Conservation (phyloP, 2,329 filamentous ascomycete genomes). For the Fusarium siculi region DNA sequence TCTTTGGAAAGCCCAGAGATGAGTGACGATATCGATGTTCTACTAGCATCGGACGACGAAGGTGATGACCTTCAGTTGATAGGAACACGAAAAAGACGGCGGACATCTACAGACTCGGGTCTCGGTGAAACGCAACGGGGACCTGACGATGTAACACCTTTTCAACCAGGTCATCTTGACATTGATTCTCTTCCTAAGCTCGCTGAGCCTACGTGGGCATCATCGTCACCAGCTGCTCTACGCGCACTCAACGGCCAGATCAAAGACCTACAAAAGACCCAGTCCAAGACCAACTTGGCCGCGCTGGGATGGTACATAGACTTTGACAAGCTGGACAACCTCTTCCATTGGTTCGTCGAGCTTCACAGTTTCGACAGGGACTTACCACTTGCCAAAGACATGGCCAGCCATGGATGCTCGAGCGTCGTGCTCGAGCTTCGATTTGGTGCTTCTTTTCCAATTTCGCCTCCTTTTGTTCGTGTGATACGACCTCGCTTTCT, state of each 20-base stretch:
- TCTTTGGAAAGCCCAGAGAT: not conserved
- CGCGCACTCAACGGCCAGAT: conserved; percentile 61
- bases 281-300: conserved; percentile 68
- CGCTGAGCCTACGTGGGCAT: conserved; percentile 47
- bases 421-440: conserved; percentile 85
- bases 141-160: conserved; percentile 53
- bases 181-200: conserved; percentile 71
- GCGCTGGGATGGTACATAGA: conserved; percentile 89
- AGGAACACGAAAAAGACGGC: conserved; percentile 34
- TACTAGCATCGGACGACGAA: conserved; percentile 40
- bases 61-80: not conserved
- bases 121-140: conserved; percentile 21
- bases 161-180: conserved; percentile 74
- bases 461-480: conserved; percentile 84
- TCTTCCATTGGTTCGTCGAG: conserved; percentile 93
- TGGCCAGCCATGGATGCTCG: conserved; percentile 68
- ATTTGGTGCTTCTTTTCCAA: conserved; percentile 80
- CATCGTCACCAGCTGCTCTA: conserved; percentile 43
- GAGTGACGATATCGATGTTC: conserved; percentile 31
- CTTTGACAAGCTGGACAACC: conserved; percentile 71
- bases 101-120: conserved; percentile 34
- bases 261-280: conserved; percentile 69
- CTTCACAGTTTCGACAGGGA: conserved; percentile 80
- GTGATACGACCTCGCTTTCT: conserved; percentile 84
- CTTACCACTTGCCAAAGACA: conserved; percentile 79